Base-by-base conservation (phyloP, 495 filamentous ascomycete genomes). In the Penicillium egyptiacum region DNA sequence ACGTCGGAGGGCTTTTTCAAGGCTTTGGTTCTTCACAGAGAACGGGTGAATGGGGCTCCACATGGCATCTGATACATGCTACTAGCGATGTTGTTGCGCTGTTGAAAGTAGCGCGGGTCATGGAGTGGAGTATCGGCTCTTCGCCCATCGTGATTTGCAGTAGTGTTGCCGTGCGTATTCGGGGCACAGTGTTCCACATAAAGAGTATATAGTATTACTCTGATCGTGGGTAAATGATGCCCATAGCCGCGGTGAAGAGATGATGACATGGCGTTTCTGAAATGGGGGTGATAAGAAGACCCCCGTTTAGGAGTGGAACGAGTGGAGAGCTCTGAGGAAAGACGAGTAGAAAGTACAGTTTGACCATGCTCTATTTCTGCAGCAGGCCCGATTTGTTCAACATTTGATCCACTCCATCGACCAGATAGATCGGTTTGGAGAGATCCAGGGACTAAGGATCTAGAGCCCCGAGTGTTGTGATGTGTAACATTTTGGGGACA, bases 371-470 rank as follows among this genome's bases (percentile, higher is more conserved):
- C 8, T 10, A 48, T 31, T 17, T 20, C 25, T 53, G 50, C 39
- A 43, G 9, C 2, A 40, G 49, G 11, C 40, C 26, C 39, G 37
- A 58, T 44, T 47, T 26, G 37, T 37, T 20, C 12, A 11, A 17
- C 5, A 20, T 19, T 30, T 22, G 44, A 35, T 63, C 60, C 63
- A 66, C 63, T 44, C 2, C 23, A 26, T 51, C 12, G 19, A 46
- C 23, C 52, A 56, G 60, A 68, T 64, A 68, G 58, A 64, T 66
- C 63, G 52, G 47, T 55, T 53, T 61, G 41, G 65, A 63, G 59
- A 60, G 53, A 63, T 63, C 60, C 49, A 59, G 53, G 55, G 31
- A 58, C 42, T 23, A 35, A 31, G 19, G 30, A 41, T 59, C 20
- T 35, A 35, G 45, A 53, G 45, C 33, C 53, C 53, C 20, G n/a